Evolutionary conservation across 2,329 filamentous ascomycete genomes (phyloP).

Genomic region (Penicillium sp.): DNA sequence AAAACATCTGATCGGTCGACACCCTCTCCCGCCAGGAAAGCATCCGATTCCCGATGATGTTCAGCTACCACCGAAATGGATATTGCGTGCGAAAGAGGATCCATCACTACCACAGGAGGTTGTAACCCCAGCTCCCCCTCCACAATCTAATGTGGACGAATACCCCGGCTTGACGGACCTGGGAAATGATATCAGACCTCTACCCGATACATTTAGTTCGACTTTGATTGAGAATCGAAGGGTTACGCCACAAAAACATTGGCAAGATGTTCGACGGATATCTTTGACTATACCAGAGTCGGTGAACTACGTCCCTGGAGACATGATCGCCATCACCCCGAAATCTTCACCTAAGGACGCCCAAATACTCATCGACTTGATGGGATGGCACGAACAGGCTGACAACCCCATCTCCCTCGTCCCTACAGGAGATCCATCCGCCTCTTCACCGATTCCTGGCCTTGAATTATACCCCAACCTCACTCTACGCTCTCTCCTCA

Average conservation of each 20-base stretch:
- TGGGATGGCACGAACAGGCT: constrained; percentile 76
- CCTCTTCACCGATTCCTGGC: constrained; percentile 39
- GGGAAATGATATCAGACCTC: constrained; percentile 57
- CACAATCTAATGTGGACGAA: constrained; percentile 14
- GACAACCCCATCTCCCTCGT: constrained; percentile 68
- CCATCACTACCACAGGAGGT: too few species aligned
- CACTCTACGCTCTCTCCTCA: constrained; percentile 76
- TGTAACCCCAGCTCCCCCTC: neutral
- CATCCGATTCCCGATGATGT: constrained; percentile 74
- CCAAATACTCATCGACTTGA: constrained; percentile 74
- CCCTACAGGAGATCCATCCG: constrained; percentile 26
- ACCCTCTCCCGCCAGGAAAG: constrained; percentile 70
- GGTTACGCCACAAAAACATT: constrained; percentile 76
- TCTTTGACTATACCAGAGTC: constrained; percentile 56
- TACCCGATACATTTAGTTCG: constrained; percentile 62
- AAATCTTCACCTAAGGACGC: constrained; percentile 86
- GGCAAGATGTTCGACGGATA: constrained; percentile 92
- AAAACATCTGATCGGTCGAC: constrained; percentile 66
- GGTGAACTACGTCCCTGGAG: constrained; percentile 68
- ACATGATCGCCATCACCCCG: constrained; percentile 80
- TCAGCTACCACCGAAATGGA: constrained; percentile 76
- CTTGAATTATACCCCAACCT: constrained; percentile 40
- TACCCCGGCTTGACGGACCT: constrained; percentile 31
- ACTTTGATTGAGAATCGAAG: constrained; percentile 69
- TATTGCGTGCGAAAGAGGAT: constrained; percentile 43